A percentile compares a stretch with the other conserved stretches of the same genome.
Conservation (phyloP, 1,284 basidiomycete species). For the Tausonia pullulans region DNA sequence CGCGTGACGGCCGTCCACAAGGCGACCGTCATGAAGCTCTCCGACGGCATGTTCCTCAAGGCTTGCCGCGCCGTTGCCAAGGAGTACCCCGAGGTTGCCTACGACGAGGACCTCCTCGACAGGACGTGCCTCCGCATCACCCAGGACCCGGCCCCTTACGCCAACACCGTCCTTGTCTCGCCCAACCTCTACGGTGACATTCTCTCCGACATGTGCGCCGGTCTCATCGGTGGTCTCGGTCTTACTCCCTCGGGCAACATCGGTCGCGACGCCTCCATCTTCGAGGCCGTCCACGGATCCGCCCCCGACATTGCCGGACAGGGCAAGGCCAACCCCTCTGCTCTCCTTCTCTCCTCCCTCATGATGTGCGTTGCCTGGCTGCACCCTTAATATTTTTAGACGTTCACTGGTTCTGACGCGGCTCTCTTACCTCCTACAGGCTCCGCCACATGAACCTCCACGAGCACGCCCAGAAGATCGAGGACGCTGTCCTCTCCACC, state of each 20-base stretch:
- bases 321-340: constrained; percentile 96
- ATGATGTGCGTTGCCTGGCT: background rate
- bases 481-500: constrained; percentile 46
- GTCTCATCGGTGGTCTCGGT: constrained; percentile 94
- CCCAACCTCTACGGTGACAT: constrained; percentile 90
- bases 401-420: background rate
- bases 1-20: constrained; percentile 99
- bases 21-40: constrained; percentile 99
- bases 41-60: constrained; percentile 98
- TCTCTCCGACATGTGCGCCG: constrained; percentile 97
- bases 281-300: constrained; percentile 97
- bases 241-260: constrained; percentile 98
- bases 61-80: constrained; percentile 95
- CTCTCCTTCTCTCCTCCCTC: constrained; percentile 46
- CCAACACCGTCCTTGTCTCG: constrained; percentile 99
- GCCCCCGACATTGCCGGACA: constrained; percentile 64
- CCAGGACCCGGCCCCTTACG: constrained; percentile 85
- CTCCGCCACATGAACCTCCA: background rate
- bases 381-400: background rate
- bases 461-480: background rate
- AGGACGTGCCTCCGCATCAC: constrained; percentile 88
- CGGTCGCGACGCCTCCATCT: constrained; percentile 94
- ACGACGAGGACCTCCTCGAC: constrained; percentile 96
- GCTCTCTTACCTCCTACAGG: background rate
- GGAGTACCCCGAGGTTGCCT: constrained; percentile 83